Percentiles rank a stretch among this genome's conserved stretches.
Evolutionary conservation across 192 early-diverging fungal species (phyloP).

Genomic region (Coemansia nantahalensis): DNA sequence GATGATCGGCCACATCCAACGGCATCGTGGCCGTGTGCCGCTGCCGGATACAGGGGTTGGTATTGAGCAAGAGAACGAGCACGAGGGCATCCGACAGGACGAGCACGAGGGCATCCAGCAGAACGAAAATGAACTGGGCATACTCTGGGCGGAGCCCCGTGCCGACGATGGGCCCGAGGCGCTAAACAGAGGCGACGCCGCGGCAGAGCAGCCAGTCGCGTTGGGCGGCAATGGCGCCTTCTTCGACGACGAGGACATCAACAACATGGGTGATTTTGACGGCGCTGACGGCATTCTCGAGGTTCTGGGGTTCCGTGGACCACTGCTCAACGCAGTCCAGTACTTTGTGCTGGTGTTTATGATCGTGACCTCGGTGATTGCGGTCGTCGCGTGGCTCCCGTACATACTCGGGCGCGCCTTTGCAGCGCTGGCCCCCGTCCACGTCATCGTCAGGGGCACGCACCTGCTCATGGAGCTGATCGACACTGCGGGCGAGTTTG

Average conservation of each 20-base stretch:
- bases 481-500: constrained; percentile 25
- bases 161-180: neutral
- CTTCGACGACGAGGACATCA: too few relatives aligned
- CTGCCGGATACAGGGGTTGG: neutral
- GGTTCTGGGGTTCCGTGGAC: constrained; percentile 88
- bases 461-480: constrained; percentile 63
- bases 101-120: neutral
- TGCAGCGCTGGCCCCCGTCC: constrained; percentile 37
- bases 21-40: neutral
- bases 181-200: neutral
- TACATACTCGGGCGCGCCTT: constrained; percentile 49
- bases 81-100: neutral
- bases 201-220: neutral
- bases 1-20: neutral
- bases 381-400: constrained; percentile 72
- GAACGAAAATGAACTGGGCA: neutral
- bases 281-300: constrained; percentile 78
- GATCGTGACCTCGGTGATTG: constrained; percentile 69
- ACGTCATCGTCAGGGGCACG: constrained; percentile 59
- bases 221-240: constrained; percentile 32
- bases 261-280: constrained; percentile 59
- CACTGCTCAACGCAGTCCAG: constrained; percentile 72
- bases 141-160: too few relatives aligned
- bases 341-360: constrained; percentile 78
- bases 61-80: neutral